phyloP scores from a whole-genome alignment of 305 asterid genomes.

The Fraxinus sp. region DNA sequence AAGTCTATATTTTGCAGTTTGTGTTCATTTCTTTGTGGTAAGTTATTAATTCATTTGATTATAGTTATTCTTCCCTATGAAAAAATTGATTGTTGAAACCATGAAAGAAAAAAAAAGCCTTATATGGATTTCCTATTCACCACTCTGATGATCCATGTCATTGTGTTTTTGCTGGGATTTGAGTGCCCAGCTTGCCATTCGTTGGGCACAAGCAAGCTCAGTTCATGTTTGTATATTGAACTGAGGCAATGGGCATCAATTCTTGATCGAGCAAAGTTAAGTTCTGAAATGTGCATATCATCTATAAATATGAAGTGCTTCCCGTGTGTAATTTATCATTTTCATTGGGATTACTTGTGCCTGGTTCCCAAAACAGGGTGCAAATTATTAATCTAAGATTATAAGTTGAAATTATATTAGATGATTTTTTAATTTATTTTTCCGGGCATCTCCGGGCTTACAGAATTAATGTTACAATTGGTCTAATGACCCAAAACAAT shows the following conservation, averaged over 20 bases:
- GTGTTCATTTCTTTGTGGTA: constrained; percentile 2
- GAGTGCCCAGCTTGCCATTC: neutral
- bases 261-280: neutral
- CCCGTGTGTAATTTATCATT: neutral
- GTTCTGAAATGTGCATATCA: neutral
- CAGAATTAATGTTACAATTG: neutral
- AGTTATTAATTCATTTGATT: neutral
- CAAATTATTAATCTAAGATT: neutral
- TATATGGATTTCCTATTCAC: neutral
- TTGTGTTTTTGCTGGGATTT: neutral
- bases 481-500: neutral
- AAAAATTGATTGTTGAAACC: neutral
- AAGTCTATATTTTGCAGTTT: constrained; percentile 24
- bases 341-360: neutral
- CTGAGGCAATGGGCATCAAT: neutral
- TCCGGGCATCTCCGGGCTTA: neutral
- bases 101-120: neutral
- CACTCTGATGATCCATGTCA: neutral
- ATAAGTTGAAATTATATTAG: neutral
- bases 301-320: neutral
- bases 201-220: neutral
- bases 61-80: neutral
- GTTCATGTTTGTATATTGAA: neutral
- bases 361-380: neutral
- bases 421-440: neutral